Base-by-base conservation (phyloP, 495 filamentous ascomycete genomes). In the Astrothelium macrocarpum region DNA sequence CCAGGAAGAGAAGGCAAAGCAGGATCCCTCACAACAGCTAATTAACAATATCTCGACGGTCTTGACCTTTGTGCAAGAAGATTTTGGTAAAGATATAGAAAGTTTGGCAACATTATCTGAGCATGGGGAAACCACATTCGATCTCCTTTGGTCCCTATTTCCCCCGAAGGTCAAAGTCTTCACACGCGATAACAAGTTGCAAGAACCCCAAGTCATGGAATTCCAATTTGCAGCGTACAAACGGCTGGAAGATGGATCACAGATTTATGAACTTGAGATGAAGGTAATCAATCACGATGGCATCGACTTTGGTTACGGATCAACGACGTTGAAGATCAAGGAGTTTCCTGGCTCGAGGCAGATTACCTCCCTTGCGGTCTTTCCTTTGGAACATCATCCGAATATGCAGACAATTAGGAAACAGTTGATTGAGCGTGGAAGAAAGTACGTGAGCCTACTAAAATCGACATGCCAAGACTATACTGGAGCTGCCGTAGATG, bases 121-220 rank as follows among this genome's bases (percentile, higher is more conserved):
- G 39, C 66, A 67, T 42, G 34, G 34, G 14, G 34, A 39, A 39
- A 39, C 14, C 34, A 64, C 66, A 16, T 70, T 64, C 42, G 60
- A 59, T 4, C 56, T 70, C 1, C 59, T 70, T 2, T 70, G 68
- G 68, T 61, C 68, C 11, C 31, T 70, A 2, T 70, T 66, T 32
- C 64, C 49, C n/a, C 68, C 68, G 10, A 64, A 64, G 12, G 61
- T 60, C 26, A 68, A 25, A 18, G 53, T 59, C 2, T 64, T 36
- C 32, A 64, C 62, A 5, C 29, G 59, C 20, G 32, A 58, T 7
- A 64, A 64, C 32, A 58, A 59, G 31, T 53, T 64, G 25, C 46
- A 45, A 20, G 62, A 64, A 59, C 29, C 45, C 23, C 62, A 64
- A 28, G 49, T 58, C 0, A 32, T 36, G 28, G 43, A 26, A 32